Evolutionary conservation across 1,284 basidiomycete species (phyloP), one percentile per base, ranked within the genome.

Genomic region (Fomitopsis pinicola): DNA sequence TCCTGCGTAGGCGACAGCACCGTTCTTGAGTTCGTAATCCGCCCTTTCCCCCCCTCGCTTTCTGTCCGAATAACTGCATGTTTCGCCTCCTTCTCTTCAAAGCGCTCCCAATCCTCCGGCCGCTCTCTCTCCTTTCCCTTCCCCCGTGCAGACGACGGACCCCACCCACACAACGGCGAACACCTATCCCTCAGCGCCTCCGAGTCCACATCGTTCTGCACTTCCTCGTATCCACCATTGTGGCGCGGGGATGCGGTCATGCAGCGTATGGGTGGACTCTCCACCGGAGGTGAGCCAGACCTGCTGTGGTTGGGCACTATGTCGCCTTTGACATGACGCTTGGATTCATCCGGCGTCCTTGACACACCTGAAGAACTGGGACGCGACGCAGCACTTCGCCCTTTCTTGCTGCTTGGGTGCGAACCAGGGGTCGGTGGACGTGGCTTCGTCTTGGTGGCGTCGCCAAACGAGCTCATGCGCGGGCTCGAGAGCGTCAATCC

Each of bases 1-100:
- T 67, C 65, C 48, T 63, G 57, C 19, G 70, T 63, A 2, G 75
- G 74, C 30, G 73, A 73, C 26, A 72, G 72, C 5, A 76, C 75
- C 45, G 68, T 64, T 22, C 65, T 63, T n/a, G 71, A 69, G 44
- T 68, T 64, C 14, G 71, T 72, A 61, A 72, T 71, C 50, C 59
- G 68, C 50, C 65, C 71, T 55, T 64, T 62, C 62, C 63, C 66
- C 60, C 63, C 69, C 53, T 65, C 64, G 30, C 38, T 45, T 52
- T 48, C 38, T 35, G 28, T 60, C 36, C 19, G 52, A n/a, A 8
- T n/a, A 10, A 33, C 64, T 66, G 17, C 40, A 42, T 44, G 62
- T 61, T 60, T 62, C 59, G 12, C 63, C 64, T 36, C 67, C 48
- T 12, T 65, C 40, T 5, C 62, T 62, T 5, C 67, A 59, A 30